Evolutionary conservation across 1,284 basidiomycete species (phyloP).

Genomic region (Leccinum pachyderme): DNA sequence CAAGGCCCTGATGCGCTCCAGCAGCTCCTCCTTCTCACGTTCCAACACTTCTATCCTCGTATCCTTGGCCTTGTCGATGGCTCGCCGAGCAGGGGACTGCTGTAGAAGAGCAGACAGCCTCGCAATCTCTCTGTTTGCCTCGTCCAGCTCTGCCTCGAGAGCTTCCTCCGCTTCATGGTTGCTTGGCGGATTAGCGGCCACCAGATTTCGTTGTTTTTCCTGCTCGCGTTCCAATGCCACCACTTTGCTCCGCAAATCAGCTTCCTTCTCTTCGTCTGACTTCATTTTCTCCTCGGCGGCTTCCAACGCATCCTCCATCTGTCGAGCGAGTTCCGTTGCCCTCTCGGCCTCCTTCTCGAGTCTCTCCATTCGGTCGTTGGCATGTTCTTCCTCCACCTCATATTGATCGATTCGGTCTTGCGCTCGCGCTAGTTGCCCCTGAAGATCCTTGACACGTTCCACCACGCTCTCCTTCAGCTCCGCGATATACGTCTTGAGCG

Average conservation of each 20-base stretch:
- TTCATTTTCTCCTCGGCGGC: conserved; percentile 65
- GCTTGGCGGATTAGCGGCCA: conserved; percentile 36
- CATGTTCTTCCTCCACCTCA: conserved; percentile 45
- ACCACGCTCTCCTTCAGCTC: conserved; percentile 55
- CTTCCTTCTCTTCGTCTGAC: conserved; percentile 55
- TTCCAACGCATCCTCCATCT: conserved; percentile 72
- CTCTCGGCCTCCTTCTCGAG: conserved; percentile 53
- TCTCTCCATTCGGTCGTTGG: conserved; percentile 46
- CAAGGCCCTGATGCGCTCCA: conserved; percentile 63
- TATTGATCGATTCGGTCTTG: conserved; percentile 47
- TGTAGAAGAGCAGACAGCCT: conserved; percentile 65
- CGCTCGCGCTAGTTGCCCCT: conserved; percentile 47
- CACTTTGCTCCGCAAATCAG: conserved; percentile 52
- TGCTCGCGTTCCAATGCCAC: conserved; percentile 57
- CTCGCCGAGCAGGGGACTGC: conserved; percentile 73
- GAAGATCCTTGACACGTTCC: conserved; percentile 50
- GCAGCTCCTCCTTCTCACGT: conserved; percentile 69
- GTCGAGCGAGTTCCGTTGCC: conserved; percentile 51
- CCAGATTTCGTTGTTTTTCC: conserved; percentile 44
- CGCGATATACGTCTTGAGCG: conserved; percentile 47
- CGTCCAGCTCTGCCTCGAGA: conserved; percentile 76
- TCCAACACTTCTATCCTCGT: conserved; percentile 71
- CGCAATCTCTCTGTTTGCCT: conserved; percentile 79
- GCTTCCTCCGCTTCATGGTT: conserved; percentile 56
- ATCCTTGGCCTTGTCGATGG: conserved; percentile 72